Evolutionary conservation across 805 yeast genomes (phyloP).

Genomic region (Teunomyces pallodes): DNA sequence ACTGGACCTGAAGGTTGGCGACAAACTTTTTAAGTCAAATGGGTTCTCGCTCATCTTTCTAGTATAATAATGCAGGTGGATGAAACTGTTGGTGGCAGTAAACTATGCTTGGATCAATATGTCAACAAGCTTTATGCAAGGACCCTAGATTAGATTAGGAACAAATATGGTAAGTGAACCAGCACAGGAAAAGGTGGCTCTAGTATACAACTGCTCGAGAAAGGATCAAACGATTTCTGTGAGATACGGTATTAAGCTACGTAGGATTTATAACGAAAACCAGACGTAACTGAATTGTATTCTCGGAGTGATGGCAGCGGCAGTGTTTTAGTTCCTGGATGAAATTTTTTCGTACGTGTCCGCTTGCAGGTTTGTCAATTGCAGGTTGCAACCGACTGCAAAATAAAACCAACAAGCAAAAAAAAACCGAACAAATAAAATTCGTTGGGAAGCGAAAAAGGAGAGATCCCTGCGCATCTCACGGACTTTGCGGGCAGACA

Average conservation of each 20-base stretch:
- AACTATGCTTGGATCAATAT: not conserved
- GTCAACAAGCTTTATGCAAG: not conserved
- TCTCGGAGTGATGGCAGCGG: not conserved
- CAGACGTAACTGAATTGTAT: not conserved
- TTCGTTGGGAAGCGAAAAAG: too few relatives aligned
- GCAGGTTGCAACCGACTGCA: not conserved
- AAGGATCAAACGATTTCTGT: not conserved
- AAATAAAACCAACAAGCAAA: not conserved
- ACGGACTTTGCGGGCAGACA: not conserved
- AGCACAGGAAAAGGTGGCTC: too few relatives aligned
- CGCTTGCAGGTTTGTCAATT: slow-evolving; percentile 1
- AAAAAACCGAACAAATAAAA: too few relatives aligned
- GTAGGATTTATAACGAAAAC: not conserved
- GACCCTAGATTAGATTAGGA: not conserved
- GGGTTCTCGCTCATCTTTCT: slow-evolving; percentile 42
- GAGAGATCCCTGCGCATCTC: not conserved
- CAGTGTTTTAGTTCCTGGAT: not conserved
- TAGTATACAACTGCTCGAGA: not conserved
- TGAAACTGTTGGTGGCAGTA: not conserved
- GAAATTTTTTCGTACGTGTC: slow-evolving; percentile 2
- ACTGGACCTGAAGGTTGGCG: slow-evolving; percentile 19
- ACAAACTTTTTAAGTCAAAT: slow-evolving; percentile 21
- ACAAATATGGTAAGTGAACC: too few relatives aligned
- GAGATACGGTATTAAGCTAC: not conserved
- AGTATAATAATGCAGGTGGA: not conserved